These are phyloP conservation scores for Eutrema salsugineum DNA, from an alignment of 441 rosid species.

Conservation along the genomic window DNA sequence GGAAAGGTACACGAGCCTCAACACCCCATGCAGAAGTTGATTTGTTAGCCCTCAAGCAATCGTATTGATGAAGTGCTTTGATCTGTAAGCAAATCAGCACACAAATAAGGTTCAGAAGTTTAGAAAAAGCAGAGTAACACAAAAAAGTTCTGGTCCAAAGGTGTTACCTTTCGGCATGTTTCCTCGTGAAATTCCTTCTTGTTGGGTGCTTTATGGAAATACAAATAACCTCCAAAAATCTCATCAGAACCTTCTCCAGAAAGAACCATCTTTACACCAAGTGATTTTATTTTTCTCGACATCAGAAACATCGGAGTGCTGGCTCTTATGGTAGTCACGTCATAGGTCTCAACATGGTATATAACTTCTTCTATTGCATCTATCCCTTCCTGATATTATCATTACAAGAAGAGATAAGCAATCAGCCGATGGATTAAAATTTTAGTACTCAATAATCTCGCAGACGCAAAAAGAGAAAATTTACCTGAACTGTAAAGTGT, in stretches of 20 bases:
- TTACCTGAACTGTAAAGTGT: slow-evolving; percentile 92
- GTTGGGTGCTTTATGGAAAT: slow-evolving; percentile 99
- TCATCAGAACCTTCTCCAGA: slow-evolving; percentile 99
- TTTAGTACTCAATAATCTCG: not conserved
- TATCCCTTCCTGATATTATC: slow-evolving; percentile 74
- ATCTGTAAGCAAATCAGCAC: slow-evolving; percentile 49
- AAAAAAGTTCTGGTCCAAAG: not conserved
- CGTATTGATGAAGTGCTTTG: slow-evolving; percentile 94
- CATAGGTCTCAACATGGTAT: slow-evolving; percentile 94
- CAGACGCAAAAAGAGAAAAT: not conserved
- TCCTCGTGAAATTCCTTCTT: slow-evolving; percentile 93
- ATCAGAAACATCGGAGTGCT: slow-evolving; percentile 99
- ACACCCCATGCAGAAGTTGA: slow-evolving; percentile 99
- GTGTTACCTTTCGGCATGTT: slow-evolving; percentile 83
- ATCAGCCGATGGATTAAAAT: not conserved
- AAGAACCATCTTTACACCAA: slow-evolving; percentile 98
- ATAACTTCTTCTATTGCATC: slow-evolving; percentile 98
- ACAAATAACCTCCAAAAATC: slow-evolving; percentile 95
- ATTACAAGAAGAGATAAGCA: slow-evolving; percentile 11
- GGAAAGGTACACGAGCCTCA: slow-evolving; percentile 98
- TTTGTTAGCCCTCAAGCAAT: slow-evolving; percentile 98
- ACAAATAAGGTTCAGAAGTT: slow-evolving; percentile 20
- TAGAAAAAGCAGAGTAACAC: not conserved
- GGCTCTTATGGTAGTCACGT: slow-evolving; percentile 96
- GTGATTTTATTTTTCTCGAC: slow-evolving; percentile 96